Evolutionary conservation across 2,329 filamentous ascomycete genomes (phyloP), one percentile per base, ranked within the genome.

Genomic region (Aspergillus ruber): DNA sequence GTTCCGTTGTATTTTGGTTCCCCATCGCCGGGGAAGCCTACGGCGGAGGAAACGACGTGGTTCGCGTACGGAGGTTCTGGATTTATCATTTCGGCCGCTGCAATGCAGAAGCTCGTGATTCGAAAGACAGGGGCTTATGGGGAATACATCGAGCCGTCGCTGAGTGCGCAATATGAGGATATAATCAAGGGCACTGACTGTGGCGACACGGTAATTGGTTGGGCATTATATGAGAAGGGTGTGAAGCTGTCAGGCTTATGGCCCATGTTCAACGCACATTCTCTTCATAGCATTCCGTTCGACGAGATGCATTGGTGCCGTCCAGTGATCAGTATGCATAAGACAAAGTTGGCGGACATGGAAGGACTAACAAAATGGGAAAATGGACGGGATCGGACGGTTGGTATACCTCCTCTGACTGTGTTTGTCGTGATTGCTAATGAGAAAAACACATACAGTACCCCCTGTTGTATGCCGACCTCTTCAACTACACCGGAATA

Each of bases 31-130:
- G 39, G 39, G 13, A 76, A 75, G 47, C 73, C 74, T 43, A 76
- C 75, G 67, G 68, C 71, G 58, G 74, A 76, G 38, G 70, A 65
- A 9, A 65, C 71, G 2, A 62, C 70, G 1, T 55, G 75, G 0
- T 79, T 79, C 51, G 75, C 68, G 1, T 72, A 79, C 42, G 76
- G 75, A 3, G 77, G 77, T 1, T 71, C 68, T 2, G 76, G 76
- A 0, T 74, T 79, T 43, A 65, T 76, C 5, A 57, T 81, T 3
- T 80, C 77, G 1, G 61, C 65, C 1, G 59, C 70, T 10, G 75
- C 75, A 2, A 66, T 79, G 63, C 59, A 64, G 29, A 61, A 54
- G 43, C 58, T 69, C 29, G 61, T 41, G 23, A 3, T 13, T 23
- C 50, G 53, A 12, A 38, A 50, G 35, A 35, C 25, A 10, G 51